Evolutionary conservation across 2,329 filamentous ascomycete species (phyloP), one percentile per base, ranked within the genome.

Genomic region (Fusarium sp.): DNA sequence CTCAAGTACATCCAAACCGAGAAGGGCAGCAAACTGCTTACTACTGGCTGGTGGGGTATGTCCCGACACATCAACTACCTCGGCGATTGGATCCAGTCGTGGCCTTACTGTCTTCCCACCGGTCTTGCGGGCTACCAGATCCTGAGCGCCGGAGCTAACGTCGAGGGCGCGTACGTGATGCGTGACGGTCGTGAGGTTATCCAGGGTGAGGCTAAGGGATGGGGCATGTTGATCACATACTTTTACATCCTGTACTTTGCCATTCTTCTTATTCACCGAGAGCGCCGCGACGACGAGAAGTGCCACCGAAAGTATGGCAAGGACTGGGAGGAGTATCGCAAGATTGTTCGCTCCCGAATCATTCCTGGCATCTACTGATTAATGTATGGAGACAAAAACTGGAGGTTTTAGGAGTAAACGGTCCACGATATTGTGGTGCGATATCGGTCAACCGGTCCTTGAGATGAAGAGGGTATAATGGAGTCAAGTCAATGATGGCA

Each of bases 171-270:
- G 1, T 84, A 88, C 63, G 85, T 88, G 63, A 86, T 89, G 79
- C 78, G 81, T 9, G 88, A 90, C 66, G 88, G 89, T 27, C 87
- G 88, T 15, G 88, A 91, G 74, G 86, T 94, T 3, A 85, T 94
- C 16, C 90, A 90, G 58, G 92, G 91, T 38, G 89, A 90, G 27
- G 91, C 92, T 32, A 89, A 87, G 73, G 95, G 94, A 24, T 97
- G 92, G 88, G 94, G 92, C 49, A 94, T 95, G 81, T 83, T 95
- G 47, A 88, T 98, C 72, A 97, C 95, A 0, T 98, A 98, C 84
- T 98, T 98, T 79, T 98, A 97, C 83, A 86, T 98, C 73, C 76
- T 97, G 10, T 98, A 98, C 84, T 98, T 98, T 83, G 94, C 90
- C 6, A 83, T 97, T 15, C 82, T 98, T 68, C 86, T 98, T 14